phyloP scores from a whole-genome alignment of 805 yeast species.

The Sugiyamaella smithiae region DNA sequence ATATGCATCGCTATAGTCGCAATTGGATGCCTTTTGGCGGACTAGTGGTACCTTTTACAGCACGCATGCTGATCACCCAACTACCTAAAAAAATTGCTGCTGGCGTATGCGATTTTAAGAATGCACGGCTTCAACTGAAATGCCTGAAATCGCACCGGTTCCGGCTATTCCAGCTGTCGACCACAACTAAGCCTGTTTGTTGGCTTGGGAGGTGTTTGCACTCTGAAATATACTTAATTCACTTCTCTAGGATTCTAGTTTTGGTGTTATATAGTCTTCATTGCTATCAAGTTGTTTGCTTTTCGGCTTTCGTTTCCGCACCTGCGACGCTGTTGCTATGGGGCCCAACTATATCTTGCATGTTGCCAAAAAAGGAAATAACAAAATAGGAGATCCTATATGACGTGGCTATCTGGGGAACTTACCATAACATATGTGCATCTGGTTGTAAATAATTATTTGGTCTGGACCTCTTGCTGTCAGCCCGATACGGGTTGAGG shows the following conservation, averaged over 20 bases:
- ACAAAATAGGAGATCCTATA: not conserved
- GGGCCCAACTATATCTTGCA: not conserved
- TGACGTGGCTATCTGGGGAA: slow-evolving; percentile 1
- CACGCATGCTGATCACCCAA: too few relatives aligned
- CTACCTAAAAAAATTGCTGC: too few relatives aligned
- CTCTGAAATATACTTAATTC: not conserved
- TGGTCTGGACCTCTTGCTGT: too few relatives aligned
- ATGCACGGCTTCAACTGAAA: too few relatives aligned
- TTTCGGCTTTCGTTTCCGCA: too few relatives aligned
- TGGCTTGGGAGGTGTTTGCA: not conserved
- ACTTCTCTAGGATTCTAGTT: not conserved
- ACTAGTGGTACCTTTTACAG: too few relatives aligned
- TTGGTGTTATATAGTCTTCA: not conserved
- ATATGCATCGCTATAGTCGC: not conserved
- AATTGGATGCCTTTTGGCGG: too few relatives aligned
- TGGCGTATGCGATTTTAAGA: too few relatives aligned
- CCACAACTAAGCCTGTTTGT: not conserved
- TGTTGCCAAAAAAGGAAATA: not conserved
- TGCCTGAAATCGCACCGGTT: too few relatives aligned
- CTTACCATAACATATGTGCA: not conserved
- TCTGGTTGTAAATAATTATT: too few relatives aligned
- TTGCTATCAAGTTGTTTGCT: not conserved
- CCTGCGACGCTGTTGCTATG: not conserved
- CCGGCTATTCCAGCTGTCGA: not conserved
- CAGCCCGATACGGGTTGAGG: not conserved